Evolutionary conservation across 345 rosid genomes (phyloP).

Genomic region (Sonneratia caseolaris): DNA sequence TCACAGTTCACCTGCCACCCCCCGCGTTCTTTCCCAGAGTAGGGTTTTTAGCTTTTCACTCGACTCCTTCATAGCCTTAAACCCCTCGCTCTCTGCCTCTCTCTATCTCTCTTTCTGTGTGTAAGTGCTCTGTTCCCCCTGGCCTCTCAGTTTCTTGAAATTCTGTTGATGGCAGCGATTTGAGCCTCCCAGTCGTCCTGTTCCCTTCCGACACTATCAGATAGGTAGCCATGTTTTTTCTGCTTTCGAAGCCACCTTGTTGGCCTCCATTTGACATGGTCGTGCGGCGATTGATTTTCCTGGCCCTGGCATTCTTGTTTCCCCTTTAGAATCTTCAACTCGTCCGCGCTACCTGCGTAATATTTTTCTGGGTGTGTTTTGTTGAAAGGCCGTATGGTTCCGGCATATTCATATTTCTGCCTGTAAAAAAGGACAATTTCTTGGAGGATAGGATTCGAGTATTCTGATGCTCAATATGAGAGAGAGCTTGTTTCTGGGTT

Average conservation of each 20-base stretch:
- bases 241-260: background rate
- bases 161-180: too few species aligned
- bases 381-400: too few species aligned
- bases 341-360: too few species aligned
- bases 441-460: too few species aligned
- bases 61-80: background rate
- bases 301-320: background rate
- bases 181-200: too few species aligned
- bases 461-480: too few species aligned
- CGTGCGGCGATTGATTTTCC: background rate
- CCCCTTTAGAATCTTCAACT: background rate
- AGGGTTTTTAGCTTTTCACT: background rate
- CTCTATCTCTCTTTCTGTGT: background rate
- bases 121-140: background rate
- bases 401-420: too few species aligned
- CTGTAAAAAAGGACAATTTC: too few species aligned
- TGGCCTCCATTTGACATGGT: background rate
- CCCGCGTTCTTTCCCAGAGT: background rate
- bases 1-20: too few species aligned
- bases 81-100: background rate
- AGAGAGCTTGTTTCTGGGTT: too few species aligned
- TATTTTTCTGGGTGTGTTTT: too few species aligned
- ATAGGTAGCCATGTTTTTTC: background rate
- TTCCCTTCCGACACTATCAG: background rate
- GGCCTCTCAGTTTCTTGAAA: background rate